phyloP scores from a whole-genome alignment of 352 stramenopile genomes.

The Phytophthora tubulina region DNA sequence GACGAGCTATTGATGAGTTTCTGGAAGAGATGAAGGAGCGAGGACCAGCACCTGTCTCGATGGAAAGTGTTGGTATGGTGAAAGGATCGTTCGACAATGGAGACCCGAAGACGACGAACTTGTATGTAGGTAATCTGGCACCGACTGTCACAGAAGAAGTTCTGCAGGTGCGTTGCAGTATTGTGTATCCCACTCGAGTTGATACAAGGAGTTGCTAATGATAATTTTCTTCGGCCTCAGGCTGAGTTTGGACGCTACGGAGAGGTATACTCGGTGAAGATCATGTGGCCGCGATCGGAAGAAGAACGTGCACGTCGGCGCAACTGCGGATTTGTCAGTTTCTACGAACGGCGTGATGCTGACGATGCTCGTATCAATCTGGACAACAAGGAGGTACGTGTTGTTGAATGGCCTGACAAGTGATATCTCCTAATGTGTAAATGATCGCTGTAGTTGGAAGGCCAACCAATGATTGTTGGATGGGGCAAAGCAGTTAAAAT shows the following conservation, averaged over 20 bases:
- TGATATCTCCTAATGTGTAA: neutral
- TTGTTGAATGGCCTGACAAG: neutral
- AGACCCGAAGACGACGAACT: conserved; percentile 92
- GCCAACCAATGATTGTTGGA: conserved; percentile 77
- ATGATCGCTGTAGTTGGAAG: conserved; percentile 60
- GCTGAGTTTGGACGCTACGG: conserved; percentile 92
- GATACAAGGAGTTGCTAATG: conserved; percentile 7
- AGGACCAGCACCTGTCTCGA: conserved; percentile 34
- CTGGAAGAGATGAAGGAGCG: conserved; percentile 91
- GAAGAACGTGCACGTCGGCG: conserved; percentile 92
- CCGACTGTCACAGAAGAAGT: conserved; percentile 94
- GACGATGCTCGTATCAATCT: conserved; percentile 81
- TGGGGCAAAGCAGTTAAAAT: conserved; percentile 89
- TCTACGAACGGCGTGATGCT: conserved; percentile 85
- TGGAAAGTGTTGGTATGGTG: conserved; percentile 25
- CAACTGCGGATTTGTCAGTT: conserved; percentile 97
- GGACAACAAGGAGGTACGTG: conserved; percentile 76
- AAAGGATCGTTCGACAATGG: conserved; percentile 89
- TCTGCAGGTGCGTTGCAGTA: conserved; percentile 57
- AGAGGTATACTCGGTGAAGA: conserved; percentile 96
- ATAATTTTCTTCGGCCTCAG: conserved; percentile 20
- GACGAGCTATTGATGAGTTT: conserved; percentile 89
- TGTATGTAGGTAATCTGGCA: conserved; percentile 96
- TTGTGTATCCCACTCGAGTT: neutral
- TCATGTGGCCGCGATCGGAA: conserved; percentile 98